These are phyloP conservation scores for Austroboletus niveus DNA, from an alignment of 1,284 basidiomycete species.

Conservation along the genomic window DNA sequence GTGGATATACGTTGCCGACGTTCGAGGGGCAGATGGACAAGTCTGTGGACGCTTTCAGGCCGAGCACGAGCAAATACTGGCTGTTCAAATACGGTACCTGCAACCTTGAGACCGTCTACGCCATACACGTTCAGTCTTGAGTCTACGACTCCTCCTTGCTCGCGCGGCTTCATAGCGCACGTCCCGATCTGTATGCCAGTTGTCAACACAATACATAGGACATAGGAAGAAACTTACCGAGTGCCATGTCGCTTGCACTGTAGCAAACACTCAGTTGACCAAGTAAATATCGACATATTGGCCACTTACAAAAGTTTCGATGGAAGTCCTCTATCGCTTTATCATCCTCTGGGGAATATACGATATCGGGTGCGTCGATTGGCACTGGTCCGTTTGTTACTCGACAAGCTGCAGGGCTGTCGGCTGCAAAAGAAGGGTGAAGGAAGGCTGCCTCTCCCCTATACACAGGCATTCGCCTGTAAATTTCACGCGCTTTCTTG, in stretches of 20 bases:
- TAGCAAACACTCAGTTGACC: not conserved
- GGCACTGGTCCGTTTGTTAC: constrained; percentile 36
- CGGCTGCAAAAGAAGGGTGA: constrained; percentile 48
- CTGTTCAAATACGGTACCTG: not conserved
- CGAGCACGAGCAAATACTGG: not conserved
- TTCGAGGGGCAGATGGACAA: constrained; percentile 12
- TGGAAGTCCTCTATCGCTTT: constrained; percentile 45
- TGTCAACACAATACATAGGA: not conserved
- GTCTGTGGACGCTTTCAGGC: not conserved
- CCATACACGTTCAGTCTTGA: constrained; percentile 18
- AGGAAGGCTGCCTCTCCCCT: constrained; percentile 45
- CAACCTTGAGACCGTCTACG: constrained; percentile 8
- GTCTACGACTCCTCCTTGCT: constrained; percentile 15
- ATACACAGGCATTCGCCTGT: constrained; percentile 22
- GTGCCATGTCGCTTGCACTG: too few species aligned
- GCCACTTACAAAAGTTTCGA: constrained; percentile 27
- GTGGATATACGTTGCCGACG: constrained; percentile 6
- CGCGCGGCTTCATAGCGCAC: constrained; percentile 16
- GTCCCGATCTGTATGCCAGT: constrained; percentile 11
- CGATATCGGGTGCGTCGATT: constrained; percentile 43
- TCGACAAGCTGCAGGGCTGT: constrained; percentile 26
- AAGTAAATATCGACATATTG: not conserved
- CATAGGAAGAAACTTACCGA: constrained; percentile 34
- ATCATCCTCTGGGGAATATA: constrained; percentile 58
- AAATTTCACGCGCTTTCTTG: constrained; percentile 42